phyloP scores from a whole-genome alignment of 2,329 filamentous ascomycete genomes.

The Annulohypoxylon truncatum region DNA sequence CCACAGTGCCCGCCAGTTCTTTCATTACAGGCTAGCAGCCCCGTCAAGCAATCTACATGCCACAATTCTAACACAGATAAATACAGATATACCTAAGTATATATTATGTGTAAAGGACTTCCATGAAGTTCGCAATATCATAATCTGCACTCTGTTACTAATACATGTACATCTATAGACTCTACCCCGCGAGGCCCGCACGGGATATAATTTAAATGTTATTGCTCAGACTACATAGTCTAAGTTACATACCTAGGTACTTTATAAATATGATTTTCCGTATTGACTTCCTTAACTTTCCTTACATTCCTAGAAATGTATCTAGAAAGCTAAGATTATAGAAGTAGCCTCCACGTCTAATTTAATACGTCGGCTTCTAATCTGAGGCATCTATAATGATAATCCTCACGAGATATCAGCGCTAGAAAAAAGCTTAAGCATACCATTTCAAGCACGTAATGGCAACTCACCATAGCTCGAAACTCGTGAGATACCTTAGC shows the following conservation, averaged over 20 bases:
- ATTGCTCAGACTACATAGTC: neutral
- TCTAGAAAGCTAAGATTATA: too few relatives aligned
- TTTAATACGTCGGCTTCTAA: too few relatives aligned
- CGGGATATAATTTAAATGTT: constrained; percentile 14
- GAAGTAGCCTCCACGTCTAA: too few relatives aligned
- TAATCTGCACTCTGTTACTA: neutral
- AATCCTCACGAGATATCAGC: too few relatives aligned
- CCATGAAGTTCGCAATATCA: neutral
- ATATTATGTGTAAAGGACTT: too few relatives aligned
- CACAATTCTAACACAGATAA: neutral
- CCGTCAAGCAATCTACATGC: neutral
- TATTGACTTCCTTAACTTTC: too few relatives aligned
- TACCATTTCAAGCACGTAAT: neutral
- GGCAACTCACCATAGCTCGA: neutral
- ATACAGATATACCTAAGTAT: neutral
- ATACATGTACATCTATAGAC: constrained; percentile 1
- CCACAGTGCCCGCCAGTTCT: neutral
- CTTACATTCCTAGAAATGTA: too few relatives aligned
- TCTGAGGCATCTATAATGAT: too few relatives aligned
- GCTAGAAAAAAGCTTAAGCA: neutral
- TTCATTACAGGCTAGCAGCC: neutral
- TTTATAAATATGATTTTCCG: too few relatives aligned
- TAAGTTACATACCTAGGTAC: too few relatives aligned
- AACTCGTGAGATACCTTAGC: neutral
- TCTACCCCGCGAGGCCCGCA: constrained; percentile 18